These are phyloP conservation scores for Naegleria fowleri DNA, from an alignment of 208 protist species.

Conservation along the genomic window DNA sequence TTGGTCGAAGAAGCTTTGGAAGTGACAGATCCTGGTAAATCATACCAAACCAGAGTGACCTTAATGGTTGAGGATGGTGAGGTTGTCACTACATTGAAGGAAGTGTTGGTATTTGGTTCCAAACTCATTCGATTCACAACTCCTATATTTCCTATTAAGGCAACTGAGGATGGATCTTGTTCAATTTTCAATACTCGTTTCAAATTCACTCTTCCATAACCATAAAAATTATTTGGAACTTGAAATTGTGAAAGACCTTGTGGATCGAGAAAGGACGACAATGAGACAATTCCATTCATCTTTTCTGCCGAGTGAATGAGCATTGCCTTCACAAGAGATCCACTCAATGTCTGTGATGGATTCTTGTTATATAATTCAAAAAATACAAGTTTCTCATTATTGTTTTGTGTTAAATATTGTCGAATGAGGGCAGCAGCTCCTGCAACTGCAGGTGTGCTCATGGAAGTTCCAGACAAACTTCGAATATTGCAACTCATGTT, in stretches of 20 bases:
- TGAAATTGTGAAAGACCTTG: neutral
- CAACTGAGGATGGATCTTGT: neutral
- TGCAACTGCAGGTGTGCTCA: neutral
- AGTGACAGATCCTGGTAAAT: neutral
- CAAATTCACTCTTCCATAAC: neutral
- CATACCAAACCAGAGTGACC: neutral
- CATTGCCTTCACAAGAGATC: neutral
- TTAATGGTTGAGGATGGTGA: neutral
- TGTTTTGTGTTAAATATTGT: neutral
- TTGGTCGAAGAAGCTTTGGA: neutral
- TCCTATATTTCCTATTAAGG: neutral
- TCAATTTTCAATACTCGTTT: neutral
- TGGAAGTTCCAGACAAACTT: neutral
- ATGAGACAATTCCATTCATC: neutral
- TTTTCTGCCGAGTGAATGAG: neutral
- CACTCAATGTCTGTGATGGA: neutral
- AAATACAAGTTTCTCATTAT: neutral
- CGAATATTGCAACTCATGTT: neutral
- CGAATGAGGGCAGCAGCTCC: neutral
- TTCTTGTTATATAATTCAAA: neutral
- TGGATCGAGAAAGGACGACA: neutral
- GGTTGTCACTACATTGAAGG: neutral
- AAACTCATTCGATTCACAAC: neutral
- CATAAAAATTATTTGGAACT: neutral
- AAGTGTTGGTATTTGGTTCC: neutral